Base-by-base conservation (phyloP, 2,329 filamentous ascomycete genomes). In the Hypomyces rosellus region DNA sequence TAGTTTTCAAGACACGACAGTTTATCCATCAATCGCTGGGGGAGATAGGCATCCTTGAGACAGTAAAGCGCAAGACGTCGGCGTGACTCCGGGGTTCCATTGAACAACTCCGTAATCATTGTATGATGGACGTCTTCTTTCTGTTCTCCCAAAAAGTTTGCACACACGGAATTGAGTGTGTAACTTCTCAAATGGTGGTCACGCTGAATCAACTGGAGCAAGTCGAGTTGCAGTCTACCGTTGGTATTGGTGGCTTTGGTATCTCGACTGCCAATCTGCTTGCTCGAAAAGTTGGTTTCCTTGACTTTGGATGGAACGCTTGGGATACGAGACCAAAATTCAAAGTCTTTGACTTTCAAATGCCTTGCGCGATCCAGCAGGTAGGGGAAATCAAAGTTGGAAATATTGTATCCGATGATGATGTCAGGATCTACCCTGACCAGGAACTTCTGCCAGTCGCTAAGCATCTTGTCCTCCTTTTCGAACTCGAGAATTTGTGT, bases 91-190 rank as follows among this genome's bases (percentile, higher is more conserved):
- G 91, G 85, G 0, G 93, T 96, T 54, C 93, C 93, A 65, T 99
- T 97, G 76, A 91, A 96, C 3, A 99, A 73, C 63, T 97, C 95
- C 0, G 95, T 99, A 61, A 99, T 99, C 90, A 99, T 99, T 3
- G 91, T 96, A 70, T 99, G 85, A 64, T 99, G 93, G 3, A 99
- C 93, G 69, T 99, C 93, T 70, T 99, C 93, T 65, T 99, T 99
- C 65, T 99, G 93, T 66, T 99, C 93, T 43, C 90, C 90, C 20
- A 99, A 69, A 63, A 99, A 99, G 57, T 99, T 88, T 4, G 93
- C 88, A 58, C 85, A 95, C 5, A 99, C 93, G 1, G 93, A 96
- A 68, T 99, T 99, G 25, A 99, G 77, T 0, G 93, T 99, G 66
- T 99, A 99, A 70, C 92, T 97, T 74, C 93, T 81, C 34, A 99